Conservation (phyloP, 163 green algal genomes). For the Chloroidium sp. region DNA sequence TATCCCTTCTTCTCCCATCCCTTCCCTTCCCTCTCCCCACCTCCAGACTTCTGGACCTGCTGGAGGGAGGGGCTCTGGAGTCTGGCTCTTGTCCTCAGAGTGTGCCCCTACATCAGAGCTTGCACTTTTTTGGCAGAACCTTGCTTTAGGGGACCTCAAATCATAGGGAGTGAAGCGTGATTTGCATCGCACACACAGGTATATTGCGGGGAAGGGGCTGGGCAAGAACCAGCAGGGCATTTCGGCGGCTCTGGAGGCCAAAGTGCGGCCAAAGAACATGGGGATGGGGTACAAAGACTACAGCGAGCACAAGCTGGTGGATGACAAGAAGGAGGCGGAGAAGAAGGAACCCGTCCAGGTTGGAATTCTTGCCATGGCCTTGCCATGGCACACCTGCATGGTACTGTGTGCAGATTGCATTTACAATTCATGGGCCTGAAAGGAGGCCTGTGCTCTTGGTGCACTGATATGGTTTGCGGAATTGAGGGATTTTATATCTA, state of each 20-base stretch:
- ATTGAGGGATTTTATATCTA: neutral
- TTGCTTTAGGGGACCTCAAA: no score
- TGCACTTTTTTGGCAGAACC: no score
- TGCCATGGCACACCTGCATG: neutral
- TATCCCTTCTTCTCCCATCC: no score
- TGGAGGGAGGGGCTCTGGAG: no score
- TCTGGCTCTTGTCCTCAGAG: no score
- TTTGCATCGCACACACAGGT: no score
- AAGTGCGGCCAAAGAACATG: slow-evolving; percentile 83
- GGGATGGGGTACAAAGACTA: slow-evolving; percentile 73
- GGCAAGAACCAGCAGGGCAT: no score
- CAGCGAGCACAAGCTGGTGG: slow-evolving; percentile 31
- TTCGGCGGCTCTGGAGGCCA: slow-evolving; percentile 62
- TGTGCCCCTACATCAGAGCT: no score
- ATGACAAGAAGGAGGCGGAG: neutral
- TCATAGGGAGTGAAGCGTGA: no score
- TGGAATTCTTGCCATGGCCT: neutral
- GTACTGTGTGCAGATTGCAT: neutral
- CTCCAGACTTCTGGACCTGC: no score
- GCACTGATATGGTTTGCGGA: neutral
- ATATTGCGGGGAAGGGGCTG: no score
- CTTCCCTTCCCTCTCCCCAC: no score
- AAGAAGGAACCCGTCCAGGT: neutral
- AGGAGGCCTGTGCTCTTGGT: neutral
- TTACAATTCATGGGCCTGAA: neutral